Evolutionary conservation across 2,329 filamentous ascomycete genomes (phyloP).

Genomic region (Cladosporium sp.): DNA sequence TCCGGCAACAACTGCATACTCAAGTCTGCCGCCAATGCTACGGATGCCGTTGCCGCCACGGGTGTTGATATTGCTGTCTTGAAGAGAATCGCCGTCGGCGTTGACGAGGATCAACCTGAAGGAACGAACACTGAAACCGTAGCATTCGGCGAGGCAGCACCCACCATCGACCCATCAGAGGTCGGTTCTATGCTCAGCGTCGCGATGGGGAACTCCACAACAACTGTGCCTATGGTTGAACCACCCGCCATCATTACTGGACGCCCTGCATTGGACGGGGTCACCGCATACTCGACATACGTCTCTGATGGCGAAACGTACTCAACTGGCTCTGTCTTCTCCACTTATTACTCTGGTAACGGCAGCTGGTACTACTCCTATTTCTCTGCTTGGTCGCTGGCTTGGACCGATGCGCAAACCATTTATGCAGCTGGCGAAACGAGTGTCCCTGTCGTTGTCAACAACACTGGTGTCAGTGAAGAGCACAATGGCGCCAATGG

Average conservation of each 20-base stretch:
- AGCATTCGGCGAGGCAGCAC: slow-evolving; percentile 19
- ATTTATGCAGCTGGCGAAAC: slow-evolving; percentile 23
- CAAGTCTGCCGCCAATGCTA: slow-evolving; percentile 22
- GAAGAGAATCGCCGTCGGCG: slow-evolving; percentile 26
- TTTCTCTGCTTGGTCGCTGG: slow-evolving; percentile 25
- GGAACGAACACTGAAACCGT: slow-evolving; percentile 24
- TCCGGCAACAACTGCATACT: slow-evolving; percentile 31
- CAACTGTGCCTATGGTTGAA: slow-evolving; percentile 25
- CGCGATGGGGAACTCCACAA: slow-evolving; percentile 26
- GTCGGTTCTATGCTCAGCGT: slow-evolving; percentile 26
- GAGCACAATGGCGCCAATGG: slow-evolving; percentile 17
- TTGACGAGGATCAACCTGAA: slow-evolving; percentile 17
- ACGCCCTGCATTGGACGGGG: slow-evolving; percentile 19
- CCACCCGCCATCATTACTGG: slow-evolving; percentile 19
- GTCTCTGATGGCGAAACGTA: slow-evolving; percentile 28
- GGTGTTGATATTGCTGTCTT: slow-evolving; percentile 29
- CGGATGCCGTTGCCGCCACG: slow-evolving; percentile 21
- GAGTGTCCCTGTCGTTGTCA: slow-evolving; percentile 17
- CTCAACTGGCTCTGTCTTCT: slow-evolving; percentile 27
- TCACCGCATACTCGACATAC: slow-evolving; percentile 26
- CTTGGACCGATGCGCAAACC: slow-evolving; percentile 28
- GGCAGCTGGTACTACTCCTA: slow-evolving; percentile 29
- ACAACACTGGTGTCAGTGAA: slow-evolving; percentile 12
- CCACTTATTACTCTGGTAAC: slow-evolving; percentile 23
- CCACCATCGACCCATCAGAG: slow-evolving; percentile 18